Evolutionary conservation across 176 grass and related monocot genomes (phyloP).

Genomic region (Aechmea fasciata): DNA sequence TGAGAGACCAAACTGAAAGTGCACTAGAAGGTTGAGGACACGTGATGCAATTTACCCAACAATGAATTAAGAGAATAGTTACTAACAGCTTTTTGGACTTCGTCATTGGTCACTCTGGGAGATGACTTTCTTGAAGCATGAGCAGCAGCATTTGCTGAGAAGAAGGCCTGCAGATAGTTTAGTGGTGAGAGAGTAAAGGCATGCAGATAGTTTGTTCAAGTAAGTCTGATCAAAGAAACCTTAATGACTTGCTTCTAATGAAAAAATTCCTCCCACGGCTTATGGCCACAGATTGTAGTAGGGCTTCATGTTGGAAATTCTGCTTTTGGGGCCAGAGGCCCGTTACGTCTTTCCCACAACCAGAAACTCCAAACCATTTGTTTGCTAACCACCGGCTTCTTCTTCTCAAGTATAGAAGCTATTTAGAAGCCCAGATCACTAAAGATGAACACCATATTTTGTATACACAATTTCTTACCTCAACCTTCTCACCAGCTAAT

Average conservation of each 20-base stretch:
- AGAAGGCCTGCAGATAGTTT: conserved; percentile 55
- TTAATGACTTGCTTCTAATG: too few relatives aligned
- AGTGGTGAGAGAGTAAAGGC: conserved; percentile 17
- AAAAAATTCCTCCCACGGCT: too few relatives aligned
- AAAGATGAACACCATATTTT: background rate
- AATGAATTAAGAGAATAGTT: background rate
- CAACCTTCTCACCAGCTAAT: conserved; percentile 65
- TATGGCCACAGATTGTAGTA: too few relatives aligned
- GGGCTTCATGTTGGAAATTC: too few relatives aligned
- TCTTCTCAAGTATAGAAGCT: background rate
- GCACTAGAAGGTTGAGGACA: too few relatives aligned
- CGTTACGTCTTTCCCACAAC: too few relatives aligned
- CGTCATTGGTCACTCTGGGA: conserved; percentile 83
- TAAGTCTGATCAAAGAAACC: too few relatives aligned
- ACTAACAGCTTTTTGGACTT: conserved; percentile 91
- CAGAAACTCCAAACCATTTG: too few relatives aligned
- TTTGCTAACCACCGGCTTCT: background rate
- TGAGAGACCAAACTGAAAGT: too few relatives aligned
- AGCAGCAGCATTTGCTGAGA: conserved; percentile 73
- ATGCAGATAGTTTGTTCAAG: too few relatives aligned
- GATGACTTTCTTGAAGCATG: conserved; percentile 77
- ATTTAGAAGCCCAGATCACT: background rate
- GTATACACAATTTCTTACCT: conserved; percentile 31
- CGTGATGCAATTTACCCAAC: too few relatives aligned
- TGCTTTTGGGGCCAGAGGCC: too few relatives aligned